Conservation (phyloP, 2,329 filamentous ascomycete species). For the Tolypocladium cylindrosporum region DNA sequence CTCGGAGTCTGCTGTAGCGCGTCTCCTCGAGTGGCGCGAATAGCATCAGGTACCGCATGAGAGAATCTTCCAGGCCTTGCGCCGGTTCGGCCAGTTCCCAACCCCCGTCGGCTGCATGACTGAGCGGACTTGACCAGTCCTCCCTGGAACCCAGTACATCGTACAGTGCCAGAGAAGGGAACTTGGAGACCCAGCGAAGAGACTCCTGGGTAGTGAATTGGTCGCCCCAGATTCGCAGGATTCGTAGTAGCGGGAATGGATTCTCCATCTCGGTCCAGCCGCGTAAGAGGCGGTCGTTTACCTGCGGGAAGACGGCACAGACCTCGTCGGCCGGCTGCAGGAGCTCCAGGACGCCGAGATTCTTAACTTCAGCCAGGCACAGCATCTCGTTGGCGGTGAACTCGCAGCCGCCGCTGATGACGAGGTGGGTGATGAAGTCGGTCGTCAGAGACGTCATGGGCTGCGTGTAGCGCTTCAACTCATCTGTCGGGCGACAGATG, state of each 20-base stretch:
- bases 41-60: slow-evolving; percentile 24
- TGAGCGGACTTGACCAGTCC: slow-evolving; percentile 23
- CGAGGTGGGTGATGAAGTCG: slow-evolving; percentile 31
- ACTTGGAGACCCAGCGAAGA: slow-evolving; percentile 28
- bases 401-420: slow-evolving; percentile 24
- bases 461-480: slow-evolving; percentile 24
- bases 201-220: slow-evolving; percentile 27
- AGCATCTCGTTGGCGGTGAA: slow-evolving; percentile 30
- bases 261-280: slow-evolving; percentile 31
- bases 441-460: slow-evolving; percentile 25
- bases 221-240: slow-evolving; percentile 35
- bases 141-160: slow-evolving; percentile 26
- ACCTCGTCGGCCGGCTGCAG: slow-evolving; percentile 25
- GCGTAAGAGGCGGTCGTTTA: slow-evolving; percentile 35
- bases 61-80: slow-evolving; percentile 18
- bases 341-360: slow-evolving; percentile 38
- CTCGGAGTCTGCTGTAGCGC: slow-evolving; percentile 11
- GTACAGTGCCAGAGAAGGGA: slow-evolving; percentile 35
- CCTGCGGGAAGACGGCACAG: slow-evolving; percentile 19
- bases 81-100: slow-evolving; percentile 21
- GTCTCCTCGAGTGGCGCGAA: slow-evolving; percentile 18
- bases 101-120: slow-evolving; percentile 15
- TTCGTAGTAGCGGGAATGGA: slow-evolving; percentile 35
- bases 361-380: slow-evolving; percentile 29
- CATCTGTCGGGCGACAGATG: slow-evolving; percentile 23